Conservation (phyloP, 2,329 filamentous ascomycete species). For the Seiridium cupressi region DNA sequence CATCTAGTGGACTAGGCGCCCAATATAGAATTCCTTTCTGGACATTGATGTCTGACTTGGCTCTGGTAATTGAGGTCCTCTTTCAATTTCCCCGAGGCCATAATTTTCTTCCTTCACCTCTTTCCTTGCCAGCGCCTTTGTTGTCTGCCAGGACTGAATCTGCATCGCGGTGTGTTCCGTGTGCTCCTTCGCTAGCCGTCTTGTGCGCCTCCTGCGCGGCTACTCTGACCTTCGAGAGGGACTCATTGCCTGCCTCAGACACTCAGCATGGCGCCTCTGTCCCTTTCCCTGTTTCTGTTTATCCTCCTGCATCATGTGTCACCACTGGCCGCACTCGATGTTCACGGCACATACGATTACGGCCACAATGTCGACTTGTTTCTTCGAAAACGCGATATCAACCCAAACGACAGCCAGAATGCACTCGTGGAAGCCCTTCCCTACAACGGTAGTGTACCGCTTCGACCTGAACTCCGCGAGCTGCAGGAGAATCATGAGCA, state of each 20-base stretch:
- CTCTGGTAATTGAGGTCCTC: neutral
- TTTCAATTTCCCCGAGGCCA: neutral
- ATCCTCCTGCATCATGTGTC: neutral
- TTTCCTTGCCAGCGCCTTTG: neutral
- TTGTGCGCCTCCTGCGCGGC: neutral
- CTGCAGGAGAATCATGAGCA: conserved; percentile 62
- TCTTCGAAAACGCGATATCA: conserved; percentile 38
- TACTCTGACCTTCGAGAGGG: neutral
- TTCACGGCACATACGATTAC: conserved; percentile 42
- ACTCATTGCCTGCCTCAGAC: neutral
- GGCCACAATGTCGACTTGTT: conserved; percentile 40
- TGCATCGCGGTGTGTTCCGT: neutral
- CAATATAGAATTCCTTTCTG: neutral
- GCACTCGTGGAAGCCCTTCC: conserved; percentile 42
- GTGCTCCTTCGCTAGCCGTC: neutral
- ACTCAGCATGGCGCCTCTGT: neutral
- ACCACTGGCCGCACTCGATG: neutral
- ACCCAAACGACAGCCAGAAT: conserved; percentile 22
- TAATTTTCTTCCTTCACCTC: neutral
- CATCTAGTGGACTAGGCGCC: neutral
- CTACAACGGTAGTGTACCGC: conserved; percentile 37
- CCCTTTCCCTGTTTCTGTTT: neutral
- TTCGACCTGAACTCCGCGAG: conserved; percentile 66
- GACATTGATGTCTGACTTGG: neutral
- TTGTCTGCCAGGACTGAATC: neutral